phyloP scores from a whole-genome alignment of 768 basidiomycete genomes.

The Zangia roseola region DNA sequence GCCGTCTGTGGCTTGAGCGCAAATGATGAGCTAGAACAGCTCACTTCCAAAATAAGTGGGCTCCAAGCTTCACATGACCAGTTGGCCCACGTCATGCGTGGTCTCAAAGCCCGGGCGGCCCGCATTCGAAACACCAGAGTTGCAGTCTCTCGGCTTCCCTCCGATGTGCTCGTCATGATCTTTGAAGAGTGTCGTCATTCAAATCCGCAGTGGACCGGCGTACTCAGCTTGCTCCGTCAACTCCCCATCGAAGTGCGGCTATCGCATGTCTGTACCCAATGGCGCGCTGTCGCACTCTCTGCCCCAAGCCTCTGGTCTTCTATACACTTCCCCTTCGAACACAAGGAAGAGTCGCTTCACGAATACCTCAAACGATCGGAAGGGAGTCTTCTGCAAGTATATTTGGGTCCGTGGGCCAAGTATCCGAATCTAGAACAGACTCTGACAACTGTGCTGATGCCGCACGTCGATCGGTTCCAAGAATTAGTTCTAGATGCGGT shows the following conservation, averaged over 20 bases:
- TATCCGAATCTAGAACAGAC: conserved; percentile 27
- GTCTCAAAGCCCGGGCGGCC: conserved; percentile 29
- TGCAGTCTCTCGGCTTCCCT: conserved; percentile 31
- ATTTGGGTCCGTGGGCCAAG: conserved; percentile 34
- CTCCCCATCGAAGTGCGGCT: conserved; percentile 34
- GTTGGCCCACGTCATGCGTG: conserved; percentile 23
- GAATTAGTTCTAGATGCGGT: conserved; percentile 30
- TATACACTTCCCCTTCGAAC: conserved; percentile 32
- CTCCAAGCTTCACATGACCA: conserved; percentile 32
- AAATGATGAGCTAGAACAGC: conserved; percentile 28
- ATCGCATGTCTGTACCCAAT: conserved; percentile 34
- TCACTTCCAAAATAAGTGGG: conserved; percentile 22
- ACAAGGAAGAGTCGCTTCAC: conserved; percentile 26
- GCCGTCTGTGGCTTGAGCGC: conserved; percentile 2
- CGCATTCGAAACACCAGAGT: conserved; percentile 30
- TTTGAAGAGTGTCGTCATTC: conserved; percentile 32
- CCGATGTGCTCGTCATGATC: conserved; percentile 32
- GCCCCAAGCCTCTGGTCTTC: conserved; percentile 36
- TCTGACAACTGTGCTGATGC: conserved; percentile 26
- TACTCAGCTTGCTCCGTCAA: conserved; percentile 32
- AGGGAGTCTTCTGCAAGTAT: conserved; percentile 30
- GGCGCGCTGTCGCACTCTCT: conserved; percentile 36
- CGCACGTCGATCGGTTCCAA: conserved; percentile 29
- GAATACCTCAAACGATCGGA: conserved; percentile 35
- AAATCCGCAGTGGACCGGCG: conserved; percentile 32